phyloP scores from a whole-genome alignment of 345 rosid genomes.

The Syzygium jambos region DNA sequence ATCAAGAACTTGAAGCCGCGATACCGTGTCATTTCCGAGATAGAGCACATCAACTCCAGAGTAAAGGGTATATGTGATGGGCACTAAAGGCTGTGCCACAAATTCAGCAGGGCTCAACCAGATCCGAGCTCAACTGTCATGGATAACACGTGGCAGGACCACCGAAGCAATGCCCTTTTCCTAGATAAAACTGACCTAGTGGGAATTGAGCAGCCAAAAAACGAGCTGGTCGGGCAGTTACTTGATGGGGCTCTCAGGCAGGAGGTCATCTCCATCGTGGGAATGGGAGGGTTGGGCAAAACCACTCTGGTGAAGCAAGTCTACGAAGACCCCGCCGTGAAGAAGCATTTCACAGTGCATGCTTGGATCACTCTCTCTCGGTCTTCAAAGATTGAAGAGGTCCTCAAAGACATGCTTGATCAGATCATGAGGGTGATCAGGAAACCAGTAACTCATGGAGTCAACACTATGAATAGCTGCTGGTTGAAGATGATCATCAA shows the following conservation, averaged over 20 bases:
- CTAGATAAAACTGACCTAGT: constrained; percentile 23
- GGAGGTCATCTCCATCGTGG: constrained; percentile 17
- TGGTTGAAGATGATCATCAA: constrained; percentile 12
- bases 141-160: constrained; percentile 5
- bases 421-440: constrained; percentile 10
- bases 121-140: not conserved
- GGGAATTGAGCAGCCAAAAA: constrained; percentile 21
- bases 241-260: constrained; percentile 2
- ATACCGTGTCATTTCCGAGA: constrained; percentile 7
- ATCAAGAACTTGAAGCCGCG: constrained; percentile 17
- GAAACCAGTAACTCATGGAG: constrained; percentile 16
- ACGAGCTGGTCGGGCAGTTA: constrained; percentile 9
- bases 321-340: constrained; percentile 13
- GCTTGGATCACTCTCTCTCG: constrained; percentile 29
- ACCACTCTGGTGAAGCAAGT: constrained; percentile 32
- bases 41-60: constrained; percentile 9
- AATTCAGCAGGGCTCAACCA: not conserved
- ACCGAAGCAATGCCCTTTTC: constrained; percentile 19
- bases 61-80: constrained; percentile 7
- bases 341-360: constrained; percentile 5
- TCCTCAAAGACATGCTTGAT: constrained; percentile 9
- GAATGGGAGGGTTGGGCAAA: constrained; percentile 38
- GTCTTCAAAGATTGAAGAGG: constrained; percentile 9
- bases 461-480: constrained; percentile 12
- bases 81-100: constrained; percentile 4